phyloP scores from a whole-genome alignment of 2,329 filamentous ascomycete species.

The Aspergillus clavatus region DNA sequence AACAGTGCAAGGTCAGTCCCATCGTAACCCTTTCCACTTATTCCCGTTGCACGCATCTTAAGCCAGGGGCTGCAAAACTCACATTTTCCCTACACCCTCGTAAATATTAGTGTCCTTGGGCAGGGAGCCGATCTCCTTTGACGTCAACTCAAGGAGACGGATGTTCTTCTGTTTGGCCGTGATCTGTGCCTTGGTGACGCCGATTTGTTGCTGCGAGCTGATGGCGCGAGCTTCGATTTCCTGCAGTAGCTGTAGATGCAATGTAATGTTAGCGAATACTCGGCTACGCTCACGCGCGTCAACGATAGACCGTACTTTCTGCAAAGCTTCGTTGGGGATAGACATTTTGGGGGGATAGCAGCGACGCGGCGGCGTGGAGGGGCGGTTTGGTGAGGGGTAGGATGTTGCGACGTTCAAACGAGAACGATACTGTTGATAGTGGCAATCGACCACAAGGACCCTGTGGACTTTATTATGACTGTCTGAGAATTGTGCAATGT shows the following conservation, averaged over 20 bases:
- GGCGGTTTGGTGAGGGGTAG: slow-evolving; percentile 5
- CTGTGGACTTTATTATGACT: background rate
- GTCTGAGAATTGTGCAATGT: background rate
- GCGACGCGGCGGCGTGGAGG: background rate
- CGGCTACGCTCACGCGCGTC: background rate
- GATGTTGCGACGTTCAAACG: background rate
- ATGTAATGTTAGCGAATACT: slow-evolving; percentile 12
- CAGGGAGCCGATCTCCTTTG: slow-evolving; percentile 73
- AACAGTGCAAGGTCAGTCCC: slow-evolving; percentile 7
- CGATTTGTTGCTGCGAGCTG: slow-evolving; percentile 86
- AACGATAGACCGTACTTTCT: slow-evolving; percentile 62
- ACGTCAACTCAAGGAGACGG: slow-evolving; percentile 81
- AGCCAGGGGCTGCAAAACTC: slow-evolving; percentile 29
- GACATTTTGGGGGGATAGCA: slow-evolving; percentile 60
- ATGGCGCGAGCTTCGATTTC: slow-evolving; percentile 91
- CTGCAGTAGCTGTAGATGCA: slow-evolving; percentile 65
- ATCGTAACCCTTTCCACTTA: background rate
- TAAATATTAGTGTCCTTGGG: slow-evolving; percentile 76
- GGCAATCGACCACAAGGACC: too few relatives aligned
- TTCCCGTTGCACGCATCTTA: too few relatives aligned
- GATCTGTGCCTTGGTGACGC: slow-evolving; percentile 78
- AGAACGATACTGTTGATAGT: too few relatives aligned
- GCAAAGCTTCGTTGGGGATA: slow-evolving; percentile 86
- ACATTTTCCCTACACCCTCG: slow-evolving; percentile 98
- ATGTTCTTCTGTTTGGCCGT: slow-evolving; percentile 80